phyloP scores from a whole-genome alignment of 129 eudicot genomes.

The Pittosporum tobira region DNA sequence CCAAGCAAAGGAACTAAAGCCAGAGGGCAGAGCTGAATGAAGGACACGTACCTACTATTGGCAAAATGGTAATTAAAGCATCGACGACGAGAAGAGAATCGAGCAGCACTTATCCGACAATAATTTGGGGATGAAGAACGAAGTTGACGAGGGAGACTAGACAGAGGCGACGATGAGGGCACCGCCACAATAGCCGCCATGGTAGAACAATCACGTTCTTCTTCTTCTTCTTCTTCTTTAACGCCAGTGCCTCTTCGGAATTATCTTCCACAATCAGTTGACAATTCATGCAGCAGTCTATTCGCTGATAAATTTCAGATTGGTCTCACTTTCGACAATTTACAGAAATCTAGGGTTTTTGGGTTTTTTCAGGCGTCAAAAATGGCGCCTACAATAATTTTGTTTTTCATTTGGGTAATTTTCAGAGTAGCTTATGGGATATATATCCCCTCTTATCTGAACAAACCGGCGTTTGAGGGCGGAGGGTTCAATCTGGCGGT shows the following conservation, averaged over 20 bases:
- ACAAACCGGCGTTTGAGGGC: background rate
- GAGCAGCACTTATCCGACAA: constrained; percentile 22
- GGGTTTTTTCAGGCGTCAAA: background rate
- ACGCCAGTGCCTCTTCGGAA: constrained; percentile 27
- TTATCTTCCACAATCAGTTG: constrained; percentile 15
- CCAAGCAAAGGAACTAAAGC: background rate
- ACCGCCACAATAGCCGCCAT: constrained; percentile 32
- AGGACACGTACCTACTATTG: constrained; percentile 32
- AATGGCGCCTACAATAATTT: background rate
- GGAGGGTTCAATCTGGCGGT: background rate
- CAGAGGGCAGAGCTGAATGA: background rate
- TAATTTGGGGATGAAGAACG: constrained; percentile 9
- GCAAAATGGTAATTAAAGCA: constrained; percentile 20
- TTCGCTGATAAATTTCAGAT: no score
- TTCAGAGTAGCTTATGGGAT: background rate
- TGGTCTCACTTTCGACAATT: no score
- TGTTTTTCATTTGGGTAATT: background rate
- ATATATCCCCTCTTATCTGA: background rate
- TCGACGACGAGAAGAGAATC: constrained; percentile 30
- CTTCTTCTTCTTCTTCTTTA: constrained; percentile 14
- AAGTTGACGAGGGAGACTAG: constrained; percentile 10
- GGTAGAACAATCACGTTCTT: constrained; percentile 18
- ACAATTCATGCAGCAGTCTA: constrained; percentile 48
- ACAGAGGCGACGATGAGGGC: constrained; percentile 14
- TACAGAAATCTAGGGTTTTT: background rate